Base-by-base conservation (phyloP, 192 early-diverging fungal genomes). In the Gamsiella multidivaricata region DNA sequence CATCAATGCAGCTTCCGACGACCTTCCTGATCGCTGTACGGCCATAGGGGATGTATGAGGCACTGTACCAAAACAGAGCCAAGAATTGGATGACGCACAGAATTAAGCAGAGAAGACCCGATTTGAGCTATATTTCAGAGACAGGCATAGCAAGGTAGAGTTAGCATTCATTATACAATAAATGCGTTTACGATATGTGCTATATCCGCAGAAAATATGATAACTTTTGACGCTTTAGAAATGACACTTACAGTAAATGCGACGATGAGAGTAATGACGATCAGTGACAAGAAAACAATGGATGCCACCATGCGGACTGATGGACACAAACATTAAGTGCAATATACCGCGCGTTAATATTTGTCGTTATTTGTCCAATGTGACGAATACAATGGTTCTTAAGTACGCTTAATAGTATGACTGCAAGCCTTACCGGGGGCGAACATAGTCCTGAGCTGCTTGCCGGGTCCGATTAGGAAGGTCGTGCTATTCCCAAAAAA, bases 21-120 rank as follows among this genome's bases (percentile, higher is more conserved):
- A 83, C 61, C 47, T 80, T 85, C 69, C 82, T 86, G 61, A 91
- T 91, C 26, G 89, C 76, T 51, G 87, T 78, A 63, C 89, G 79
- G 42, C 94, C 95, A 65, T 94, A 98, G 5, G 97, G 97, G 80
- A 98, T 95, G 81, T 98, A 98, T 70, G 89, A 92, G 15, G 94
- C 89, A 12, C 89, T 90, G 82, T 92, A 93, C 92, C 92, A 94
- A 61, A 96, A 89, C 62, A 98, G 75, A 7, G 97, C 97, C 55
- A 92, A 84, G 84, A 91, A 97, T 82, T 98, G 97, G 49, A 93
- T 74, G 51, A 98, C 83, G 32, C 91, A 93, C 43, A 94, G 83
- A 37, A 98, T 84, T 29, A 98, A 62, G 49, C 90, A 93, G 7
- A 98, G 81, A 28, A 92, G 65, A n/a, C 87, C 80, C 31, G 56